These are phyloP conservation scores for Malus fusca DNA, from an alignment of 306 rosid species.

Conservation along the genomic window DNA sequence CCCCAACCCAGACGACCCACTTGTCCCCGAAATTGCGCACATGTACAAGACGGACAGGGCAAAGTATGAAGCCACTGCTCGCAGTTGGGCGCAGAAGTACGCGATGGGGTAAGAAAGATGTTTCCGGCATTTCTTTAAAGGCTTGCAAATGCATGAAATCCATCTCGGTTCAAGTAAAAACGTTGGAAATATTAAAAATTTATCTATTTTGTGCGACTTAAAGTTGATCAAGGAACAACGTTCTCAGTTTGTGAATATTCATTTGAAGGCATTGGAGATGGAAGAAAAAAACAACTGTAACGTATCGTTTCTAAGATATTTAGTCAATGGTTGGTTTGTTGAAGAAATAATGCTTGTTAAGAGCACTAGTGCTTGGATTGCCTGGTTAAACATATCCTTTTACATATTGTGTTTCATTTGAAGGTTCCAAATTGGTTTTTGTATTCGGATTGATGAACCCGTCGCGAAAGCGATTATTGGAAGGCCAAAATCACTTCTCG, in stretches of 20 bases:
- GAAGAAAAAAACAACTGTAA: constrained; percentile 12
- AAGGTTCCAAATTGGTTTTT: too few relatives aligned
- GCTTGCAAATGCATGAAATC: constrained; percentile 13
- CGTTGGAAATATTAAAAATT: constrained; percentile 23
- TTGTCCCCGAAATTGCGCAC: constrained; percentile 86
- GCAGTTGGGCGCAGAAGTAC: constrained; percentile 90
- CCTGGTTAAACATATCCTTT: background rate
- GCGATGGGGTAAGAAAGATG: constrained; percentile 61
- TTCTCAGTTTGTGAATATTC: constrained; percentile 48
- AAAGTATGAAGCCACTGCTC: constrained; percentile 89
- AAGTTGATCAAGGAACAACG: constrained; percentile 33
- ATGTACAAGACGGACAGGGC: constrained; percentile 81
- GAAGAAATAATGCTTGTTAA: constrained; percentile 14
- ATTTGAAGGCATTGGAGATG: constrained; percentile 40
- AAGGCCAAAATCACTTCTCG: background rate
- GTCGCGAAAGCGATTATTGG: background rate
- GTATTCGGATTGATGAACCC: background rate
- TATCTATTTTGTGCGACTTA: constrained; percentile 23
- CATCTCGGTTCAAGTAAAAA: constrained; percentile 28
- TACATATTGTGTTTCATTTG: too few relatives aligned
- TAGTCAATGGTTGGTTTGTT: constrained; percentile 26
- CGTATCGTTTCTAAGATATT: constrained; percentile 22
- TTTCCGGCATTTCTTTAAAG: constrained; percentile 10
- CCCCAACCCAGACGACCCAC: constrained; percentile 88
- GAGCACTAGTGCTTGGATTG: background rate